Conservation (phyloP, 208 protist genomes). For the Trypanosomatidae sp. region DNA sequence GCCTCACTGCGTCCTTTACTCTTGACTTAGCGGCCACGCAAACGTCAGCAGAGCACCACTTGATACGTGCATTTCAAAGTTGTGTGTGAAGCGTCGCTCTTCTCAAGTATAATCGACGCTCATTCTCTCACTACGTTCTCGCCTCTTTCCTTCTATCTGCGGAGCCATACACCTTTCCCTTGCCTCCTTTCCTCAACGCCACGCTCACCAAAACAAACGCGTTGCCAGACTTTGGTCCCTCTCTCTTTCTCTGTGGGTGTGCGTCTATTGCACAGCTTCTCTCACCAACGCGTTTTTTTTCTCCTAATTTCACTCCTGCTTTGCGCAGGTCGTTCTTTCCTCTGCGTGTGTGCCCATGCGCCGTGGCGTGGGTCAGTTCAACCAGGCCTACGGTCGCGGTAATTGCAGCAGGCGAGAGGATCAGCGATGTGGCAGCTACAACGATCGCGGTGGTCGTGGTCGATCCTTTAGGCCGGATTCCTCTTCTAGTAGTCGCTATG, state of each 20-base stretch:
- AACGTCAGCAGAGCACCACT: neutral
- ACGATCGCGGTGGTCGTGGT: conserved; percentile 8
- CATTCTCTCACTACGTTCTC: neutral
- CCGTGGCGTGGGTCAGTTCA: neutral
- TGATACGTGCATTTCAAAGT: neutral
- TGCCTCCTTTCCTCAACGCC: neutral
- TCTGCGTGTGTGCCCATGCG: neutral
- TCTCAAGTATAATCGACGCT: neutral
- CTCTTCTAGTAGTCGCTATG: neutral
- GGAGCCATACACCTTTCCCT: neutral
- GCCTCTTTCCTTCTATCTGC: neutral
- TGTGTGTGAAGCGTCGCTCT: neutral
- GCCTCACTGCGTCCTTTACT: neutral
- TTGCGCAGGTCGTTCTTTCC: neutral
- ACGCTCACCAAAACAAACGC: neutral
- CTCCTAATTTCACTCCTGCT: neutral
- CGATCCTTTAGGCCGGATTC: conserved; percentile 13
- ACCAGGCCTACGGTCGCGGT: conserved; percentile 10
- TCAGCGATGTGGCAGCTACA: neutral
- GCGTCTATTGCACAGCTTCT: neutral
- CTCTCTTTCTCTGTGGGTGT: neutral
- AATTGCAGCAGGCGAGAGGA: conserved; percentile 10
- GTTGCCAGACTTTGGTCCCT: neutral
- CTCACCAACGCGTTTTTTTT: neutral
- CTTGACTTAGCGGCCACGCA: neutral